Evolutionary conservation across 306 rosid genomes (phyloP), one percentile per base, ranked within the genome.

Genomic region (Trifolium repens): DNA sequence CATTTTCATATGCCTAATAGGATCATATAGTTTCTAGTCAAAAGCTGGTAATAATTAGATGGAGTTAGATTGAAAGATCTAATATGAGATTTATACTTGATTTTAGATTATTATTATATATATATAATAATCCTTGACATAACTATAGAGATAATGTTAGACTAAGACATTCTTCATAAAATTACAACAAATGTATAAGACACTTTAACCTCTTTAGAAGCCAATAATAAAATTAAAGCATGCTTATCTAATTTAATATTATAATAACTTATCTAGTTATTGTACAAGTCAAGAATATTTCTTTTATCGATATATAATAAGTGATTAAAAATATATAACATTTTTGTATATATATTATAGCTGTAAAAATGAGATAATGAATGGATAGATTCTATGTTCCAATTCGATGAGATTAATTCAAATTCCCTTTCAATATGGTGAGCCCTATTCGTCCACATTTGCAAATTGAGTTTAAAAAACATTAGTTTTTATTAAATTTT

Each of bases 331-430:
- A 43, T 12, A 42, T 15, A 7, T 44, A 19, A 44, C 71, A 27
- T 57, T 43, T 42, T 72, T 55, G 37, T 73, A 7, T 39, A 43
- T 67, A 82, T 82, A 37, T 61, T 61, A 61, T 87, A 86, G 89
- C 87, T 87, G 87, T 81, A 80, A 82, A 80, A 80, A 13, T 70
- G 64, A 81, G 77, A 55, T 46, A 14, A 61, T 7, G 27, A 63
- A 84, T 76, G 81, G 76, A 84, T 69, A 78, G 89, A 87, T 89
- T 90, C 93, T 67, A 71, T 75, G 77, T 79, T 85, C 90, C 89
- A 82, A 81, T 79, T 81, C 70, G 89, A 79, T 87, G 72, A 71
- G 62, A 85, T 86, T 84, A 87, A 87, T 90, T 87, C 92, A 86
- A 87, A 86, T 90, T 88, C 92, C 78, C 77, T 79, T 60, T 81